phyloP scores from a whole-genome alignment of 257 asterid species.

The Nicotiana sylvestris region DNA sequence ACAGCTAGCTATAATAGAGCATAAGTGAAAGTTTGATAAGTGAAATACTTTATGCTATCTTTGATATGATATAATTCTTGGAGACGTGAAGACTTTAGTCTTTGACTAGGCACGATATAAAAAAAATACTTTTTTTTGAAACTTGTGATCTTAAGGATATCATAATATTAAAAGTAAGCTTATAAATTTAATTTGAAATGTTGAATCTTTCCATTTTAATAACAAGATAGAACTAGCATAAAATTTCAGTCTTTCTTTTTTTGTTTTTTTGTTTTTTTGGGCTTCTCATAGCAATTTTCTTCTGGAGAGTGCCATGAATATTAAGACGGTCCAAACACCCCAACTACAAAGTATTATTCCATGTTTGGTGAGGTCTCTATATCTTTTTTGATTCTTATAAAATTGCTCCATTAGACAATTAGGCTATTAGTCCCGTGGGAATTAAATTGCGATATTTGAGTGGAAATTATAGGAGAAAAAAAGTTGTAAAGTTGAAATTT shows the following conservation, averaged over 20 bases:
- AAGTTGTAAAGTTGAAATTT: constrained; percentile 21
- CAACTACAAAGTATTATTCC: too few relatives aligned
- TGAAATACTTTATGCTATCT: neutral
- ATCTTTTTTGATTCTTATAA: neutral
- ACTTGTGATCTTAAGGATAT: too few relatives aligned
- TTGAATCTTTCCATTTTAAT: neutral
- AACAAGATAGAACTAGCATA: neutral
- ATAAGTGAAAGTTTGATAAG: neutral
- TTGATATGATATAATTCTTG: neutral
- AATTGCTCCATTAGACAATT: neutral
- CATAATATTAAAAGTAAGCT: neutral
- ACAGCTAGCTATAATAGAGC: neutral
- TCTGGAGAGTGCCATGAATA: too few relatives aligned
- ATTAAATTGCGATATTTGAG: neutral
- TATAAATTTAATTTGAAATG: neutral
- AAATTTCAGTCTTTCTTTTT: too few relatives aligned
- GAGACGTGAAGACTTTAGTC: neutral
- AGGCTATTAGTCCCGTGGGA: neutral
- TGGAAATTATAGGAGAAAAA: neutral
- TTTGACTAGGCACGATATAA: neutral
- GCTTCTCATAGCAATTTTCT: too few relatives aligned
- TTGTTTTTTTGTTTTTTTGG: too few relatives aligned
- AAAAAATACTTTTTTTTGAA: too few relatives aligned
- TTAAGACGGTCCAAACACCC: too few relatives aligned
- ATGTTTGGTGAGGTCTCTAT: too few relatives aligned